Base-by-base conservation (phyloP, 768 basidiomycete genomes). In the Mycena galericulata region DNA sequence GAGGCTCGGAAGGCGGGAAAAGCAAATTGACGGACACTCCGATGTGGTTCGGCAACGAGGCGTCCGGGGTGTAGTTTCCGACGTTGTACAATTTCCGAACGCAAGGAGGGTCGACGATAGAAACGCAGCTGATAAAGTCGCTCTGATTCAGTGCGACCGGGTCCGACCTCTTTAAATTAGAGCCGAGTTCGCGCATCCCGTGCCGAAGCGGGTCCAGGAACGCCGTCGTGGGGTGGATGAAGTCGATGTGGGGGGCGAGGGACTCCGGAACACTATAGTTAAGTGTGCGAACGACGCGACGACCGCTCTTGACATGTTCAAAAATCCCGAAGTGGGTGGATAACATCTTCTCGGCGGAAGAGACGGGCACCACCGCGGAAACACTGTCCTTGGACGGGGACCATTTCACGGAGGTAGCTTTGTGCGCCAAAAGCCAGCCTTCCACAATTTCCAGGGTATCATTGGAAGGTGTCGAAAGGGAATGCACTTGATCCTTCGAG, bases 381-480 rank as follows among this genome's bases (percentile, higher is more conserved):
- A 87, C 76, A 83, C 85, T 88, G 64, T 88, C 87, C 26, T 78
- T 75, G 0, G 86, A 83, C 4, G 81, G 75, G n/a, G 87, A 84
- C 34, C 81, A 81, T 22, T 73, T 59, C 10, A 82, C 62, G 36
- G 77, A 72, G 34, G 78, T 75, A 1, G 61, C 61, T 50, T 63
- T 55, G 53, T 71, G 38, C 20, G 40, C 24, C 27, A 36, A 46
- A 3, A 71, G 65, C 69, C 69, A 71, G 24, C 5, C 43, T 22
- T 54, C 32, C 11, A 71, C 69, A 2, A 53, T 45, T n/a, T 45
- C 76, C 67, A 20, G 83, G 29, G 40, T 80, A 78, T 70, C 81
- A 76, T 1, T 75, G 72, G 63, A 79, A 72, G 2, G 87, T 83
- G 12, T 78, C 76, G 66, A 86, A 76, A 54, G 85, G 67, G 59